Evolutionary conservation across 2,329 filamentous ascomycete species (phyloP).

Genomic region (Scedosporium minutisporum): DNA sequence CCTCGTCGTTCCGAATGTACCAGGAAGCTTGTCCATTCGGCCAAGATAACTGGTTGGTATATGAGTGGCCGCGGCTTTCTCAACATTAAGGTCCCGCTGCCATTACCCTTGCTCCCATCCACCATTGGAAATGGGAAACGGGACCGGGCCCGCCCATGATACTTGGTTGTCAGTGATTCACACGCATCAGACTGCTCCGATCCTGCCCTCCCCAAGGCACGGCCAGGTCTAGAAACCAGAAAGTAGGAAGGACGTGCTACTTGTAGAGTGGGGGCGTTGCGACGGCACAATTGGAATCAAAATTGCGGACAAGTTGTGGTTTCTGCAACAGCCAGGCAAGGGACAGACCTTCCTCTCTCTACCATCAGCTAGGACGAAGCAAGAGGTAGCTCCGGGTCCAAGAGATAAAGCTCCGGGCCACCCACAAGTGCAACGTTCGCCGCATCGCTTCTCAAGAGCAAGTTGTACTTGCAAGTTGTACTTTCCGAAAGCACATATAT

Average conservation of each 20-base stretch:
- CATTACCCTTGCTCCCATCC: background rate
- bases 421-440: background rate
- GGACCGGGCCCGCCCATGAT: conserved; percentile 7
- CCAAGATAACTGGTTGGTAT: conserved; percentile 8
- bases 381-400: background rate
- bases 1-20: conserved; percentile 2
- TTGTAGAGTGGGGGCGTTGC: conserved; percentile 5
- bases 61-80: conserved; percentile 13
- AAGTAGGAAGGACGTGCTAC: conserved; percentile 2
- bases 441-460: background rate
- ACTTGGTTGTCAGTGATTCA: background rate
- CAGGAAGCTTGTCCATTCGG: background rate
- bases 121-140: background rate
- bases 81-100: background rate
- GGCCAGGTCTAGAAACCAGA: background rate
- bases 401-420: conserved; percentile 1
- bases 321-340: background rate
- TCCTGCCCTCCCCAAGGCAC: background rate
- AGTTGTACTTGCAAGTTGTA: background rate
- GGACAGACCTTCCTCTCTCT: background rate
- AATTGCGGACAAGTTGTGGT: background rate
- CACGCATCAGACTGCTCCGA: conserved; percentile 3
- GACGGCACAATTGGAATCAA: background rate
- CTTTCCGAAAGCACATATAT: background rate
- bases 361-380: background rate